Base-by-base conservation (phyloP, 225 moss, liverwort and hornwort genomes). In the Ulota crispa region DNA sequence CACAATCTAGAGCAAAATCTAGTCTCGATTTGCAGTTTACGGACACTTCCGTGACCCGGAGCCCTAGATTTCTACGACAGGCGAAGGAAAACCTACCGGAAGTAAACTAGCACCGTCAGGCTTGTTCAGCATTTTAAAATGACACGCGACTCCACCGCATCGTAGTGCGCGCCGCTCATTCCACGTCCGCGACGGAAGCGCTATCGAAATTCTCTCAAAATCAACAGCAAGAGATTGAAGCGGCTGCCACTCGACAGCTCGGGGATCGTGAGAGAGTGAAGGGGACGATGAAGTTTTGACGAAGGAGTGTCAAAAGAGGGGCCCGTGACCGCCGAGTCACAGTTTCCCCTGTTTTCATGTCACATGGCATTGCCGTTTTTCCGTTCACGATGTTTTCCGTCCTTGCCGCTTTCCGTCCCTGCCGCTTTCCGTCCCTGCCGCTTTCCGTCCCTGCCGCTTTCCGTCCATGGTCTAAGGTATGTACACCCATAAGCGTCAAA, bases 91-190 rank as follows among this genome's bases (percentile, higher is more conserved):
- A 28, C 78, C 52, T 84, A 60, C 59, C 57, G 26, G 59, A 15
- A 53, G 64, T 8, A 72, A 60, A 32, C 31, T 24, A 24, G 43
- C 43, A 59, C 34, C 28, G 23, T 70, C 8, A 30, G 16, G 68
- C 19, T 70, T 32, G 70, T 70, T 50, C 62, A 76, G 39, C 53
- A 63, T 28, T 70, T 70, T 41, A 52, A 70, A 77, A 70, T 27
- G 30, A 39, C 39, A 4, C 15, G 39, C 37, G 57, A 13, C 34
- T 45, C 59, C 68, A 42, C 45, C 39, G 5, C 41, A 31, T 32
- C 53, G 53, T 11, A 50, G 50, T 11, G 20, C 31, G 71, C 32
- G 12, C 6, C 9, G 19, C 43, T 31, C 24, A 24, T 19, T 59
- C 36, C 68, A 36, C 20, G 34, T 4, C 60, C 45, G 13, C 45